Evolutionary conservation across 768 basidiomycete genomes (phyloP), one percentile per base, ranked within the genome.

Genomic region (Kwoniella newhampshirensis): DNA sequence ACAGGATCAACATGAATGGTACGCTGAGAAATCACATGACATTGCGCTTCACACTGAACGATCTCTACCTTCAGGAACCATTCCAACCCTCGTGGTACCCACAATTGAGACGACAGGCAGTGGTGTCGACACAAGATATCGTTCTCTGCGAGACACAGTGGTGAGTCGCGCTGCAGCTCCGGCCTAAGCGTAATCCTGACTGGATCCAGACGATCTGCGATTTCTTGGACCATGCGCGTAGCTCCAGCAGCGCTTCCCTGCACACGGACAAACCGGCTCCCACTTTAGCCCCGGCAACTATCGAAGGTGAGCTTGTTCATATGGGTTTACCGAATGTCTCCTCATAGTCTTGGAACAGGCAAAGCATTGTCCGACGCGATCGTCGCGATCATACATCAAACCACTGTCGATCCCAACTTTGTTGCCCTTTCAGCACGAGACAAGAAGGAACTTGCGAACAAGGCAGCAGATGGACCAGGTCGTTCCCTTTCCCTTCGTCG

Each of bases 81-180:
- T 91, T 3, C 91, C 91, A 11, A 87, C 87, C 2, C 78, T 92
- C 48, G 85, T 91, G 25, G 91, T 91, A n/a, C 91, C 91, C 0
- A 79, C 90, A 11, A 78, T 85, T 62, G 85, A 87, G 62, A 87
- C 88, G 3, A 80, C 91, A 8, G 76, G 81, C 0, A 79, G 82
- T 2, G 88, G 86, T 17, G 81, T 85, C 23, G 87, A 89, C 66
- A 87, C 84, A 64, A 83, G 87, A 40, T 93, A 88, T 80, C 87
- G 88, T 67, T 85, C 88, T 2, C 77, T 93, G 53, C 82, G 84
- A 21, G 87, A 89, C 63, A 82, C 84, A 13, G 86, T 86, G 79
- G 90, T 87, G 26, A 57, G 72, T 62, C 13, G n/a, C 23, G 23
- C 18, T 42, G 32, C 32, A 6, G 13, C 32, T 6, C 13, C 17